Percentiles rank a stretch among this genome's conserved stretches.
These are phyloP conservation scores for Wickerhamiella hasegawae DNA, from an alignment of 805 yeast genomes.

Conservation along the genomic window DNA sequence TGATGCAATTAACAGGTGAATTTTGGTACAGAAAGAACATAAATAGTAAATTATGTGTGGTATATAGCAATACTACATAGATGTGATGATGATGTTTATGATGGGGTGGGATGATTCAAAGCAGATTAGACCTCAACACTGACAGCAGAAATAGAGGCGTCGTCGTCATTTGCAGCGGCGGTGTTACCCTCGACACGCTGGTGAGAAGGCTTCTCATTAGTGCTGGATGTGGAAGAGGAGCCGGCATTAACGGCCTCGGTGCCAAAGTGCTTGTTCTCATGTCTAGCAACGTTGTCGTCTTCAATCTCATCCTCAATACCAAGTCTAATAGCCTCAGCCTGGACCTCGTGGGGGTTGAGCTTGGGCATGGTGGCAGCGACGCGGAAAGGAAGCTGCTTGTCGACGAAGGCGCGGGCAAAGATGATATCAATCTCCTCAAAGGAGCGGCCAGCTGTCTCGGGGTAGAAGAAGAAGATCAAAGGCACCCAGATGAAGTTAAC, in stretches of 20 bases:
- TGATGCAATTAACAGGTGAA: too few species aligned
- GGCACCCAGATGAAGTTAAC: slow-evolving; percentile 47
- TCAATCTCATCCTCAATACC: slow-evolving; percentile 27
- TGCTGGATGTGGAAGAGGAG: neutral
- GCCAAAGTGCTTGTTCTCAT: neutral
- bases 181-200: too few species aligned
- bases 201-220: too few species aligned
- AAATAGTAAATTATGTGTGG: too few species aligned
- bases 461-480: slow-evolving; percentile 49
- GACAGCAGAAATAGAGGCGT: neutral
- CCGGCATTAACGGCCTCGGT: slow-evolving; percentile 2
- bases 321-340: slow-evolving; percentile 39
- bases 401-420: slow-evolving; percentile 41
- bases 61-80: too few species aligned
- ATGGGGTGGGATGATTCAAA: too few species aligned
- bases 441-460: slow-evolving; percentile 63
- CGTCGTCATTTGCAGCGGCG: neutral
- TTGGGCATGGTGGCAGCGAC: slow-evolving; percentile 51
- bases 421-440: slow-evolving; percentile 64
- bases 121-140: neutral
- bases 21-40: too few species aligned
- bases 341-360: slow-evolving; percentile 39
- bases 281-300: slow-evolving; percentile 1
- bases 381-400: slow-evolving; percentile 41
- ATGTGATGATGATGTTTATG: too few species aligned